Percentiles rank a stretch among this genome's conserved stretches.
phyloP scores from a whole-genome alignment of 1,139 yeast species.

The Diutina rugosa region DNA sequence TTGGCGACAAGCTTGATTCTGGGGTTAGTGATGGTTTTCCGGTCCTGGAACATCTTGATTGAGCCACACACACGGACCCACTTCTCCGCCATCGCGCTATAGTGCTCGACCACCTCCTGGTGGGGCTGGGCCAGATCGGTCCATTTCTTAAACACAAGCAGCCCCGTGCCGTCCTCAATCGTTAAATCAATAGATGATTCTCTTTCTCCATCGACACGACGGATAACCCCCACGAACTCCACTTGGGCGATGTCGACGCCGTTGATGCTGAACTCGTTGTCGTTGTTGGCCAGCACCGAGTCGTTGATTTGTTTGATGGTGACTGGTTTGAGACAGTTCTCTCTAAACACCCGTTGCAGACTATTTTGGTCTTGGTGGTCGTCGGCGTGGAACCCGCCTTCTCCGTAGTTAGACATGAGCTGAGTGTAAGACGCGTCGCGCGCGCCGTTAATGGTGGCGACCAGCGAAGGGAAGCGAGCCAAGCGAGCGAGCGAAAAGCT shows the following conservation, averaged over 20 bases:
- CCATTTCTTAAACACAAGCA: conserved; percentile 61
- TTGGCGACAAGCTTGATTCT: conserved; percentile 49
- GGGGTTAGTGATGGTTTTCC: conserved; percentile 53
- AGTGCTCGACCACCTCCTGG: conserved; percentile 23
- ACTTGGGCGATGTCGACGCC: conserved; percentile 51
- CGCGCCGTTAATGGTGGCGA: not conserved
- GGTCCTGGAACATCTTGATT: conserved; percentile 56
- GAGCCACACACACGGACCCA: conserved; percentile 68
- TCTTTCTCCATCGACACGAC: conserved; percentile 40
- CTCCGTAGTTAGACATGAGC: not conserved
- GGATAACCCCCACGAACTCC: conserved; percentile 51
- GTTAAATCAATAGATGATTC: conserved; percentile 42
- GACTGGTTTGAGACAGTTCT: conserved; percentile 51
- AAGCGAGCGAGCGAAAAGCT: no score
- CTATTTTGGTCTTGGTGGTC: not conserved
- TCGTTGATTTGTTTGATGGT: conserved; percentile 70
- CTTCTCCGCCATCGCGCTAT: conserved; percentile 15
- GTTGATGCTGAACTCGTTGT: conserved; percentile 60
- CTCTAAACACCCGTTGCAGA: not conserved
- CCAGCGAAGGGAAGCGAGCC: no score
- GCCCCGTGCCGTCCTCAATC: conserved; percentile 81
- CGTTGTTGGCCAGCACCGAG: conserved; percentile 54
- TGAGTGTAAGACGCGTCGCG: not conserved
- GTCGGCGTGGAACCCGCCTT: not conserved
- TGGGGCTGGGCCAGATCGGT: conserved; percentile 34